A percentile compares a stretch with the other conserved stretches of the same genome.
Conservation (phyloP, 2,329 filamentous ascomycete species). For the Trichoderma lentiforme region DNA sequence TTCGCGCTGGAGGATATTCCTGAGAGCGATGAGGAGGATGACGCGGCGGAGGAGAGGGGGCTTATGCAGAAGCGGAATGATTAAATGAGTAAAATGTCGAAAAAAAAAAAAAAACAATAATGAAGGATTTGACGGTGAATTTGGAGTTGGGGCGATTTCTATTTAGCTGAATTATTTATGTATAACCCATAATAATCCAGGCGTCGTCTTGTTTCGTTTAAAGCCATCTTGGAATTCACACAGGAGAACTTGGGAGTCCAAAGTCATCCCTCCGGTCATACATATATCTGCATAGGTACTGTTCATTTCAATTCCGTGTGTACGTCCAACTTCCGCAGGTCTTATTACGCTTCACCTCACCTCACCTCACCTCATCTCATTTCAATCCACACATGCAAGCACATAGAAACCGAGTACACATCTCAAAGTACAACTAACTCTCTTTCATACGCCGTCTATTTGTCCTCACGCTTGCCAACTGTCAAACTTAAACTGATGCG, state of each 20-base stretch:
- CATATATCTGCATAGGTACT: too few relatives aligned
- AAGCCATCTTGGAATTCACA: not conserved
- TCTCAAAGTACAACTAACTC: not conserved
- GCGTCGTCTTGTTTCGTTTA: not conserved
- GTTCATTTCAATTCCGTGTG: too few relatives aligned
- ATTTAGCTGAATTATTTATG: not conserved
- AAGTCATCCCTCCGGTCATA: too few relatives aligned
- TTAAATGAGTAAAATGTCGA: not conserved
- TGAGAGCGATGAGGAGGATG: slow-evolving; percentile 18
- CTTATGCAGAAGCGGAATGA: slow-evolving; percentile 14
- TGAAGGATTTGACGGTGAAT: not conserved
- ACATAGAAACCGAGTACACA: not conserved
- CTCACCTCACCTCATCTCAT: not conserved
- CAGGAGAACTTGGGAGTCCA: not conserved
- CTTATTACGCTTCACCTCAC: too few relatives aligned
- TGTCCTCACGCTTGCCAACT: not conserved
- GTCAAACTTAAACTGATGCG: not conserved
- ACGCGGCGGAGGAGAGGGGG: slow-evolving; percentile 13
- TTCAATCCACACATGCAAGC: not conserved
- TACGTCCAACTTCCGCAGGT: too few relatives aligned
- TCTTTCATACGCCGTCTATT: not conserved
- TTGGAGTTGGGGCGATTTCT: not conserved
- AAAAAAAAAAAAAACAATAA: not conserved
- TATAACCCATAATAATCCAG: not conserved
- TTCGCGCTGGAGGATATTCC: slow-evolving; percentile 17